phyloP scores from a whole-genome alignment of 192 early-diverging fungal species.

The Coemansia sp. region DNA sequence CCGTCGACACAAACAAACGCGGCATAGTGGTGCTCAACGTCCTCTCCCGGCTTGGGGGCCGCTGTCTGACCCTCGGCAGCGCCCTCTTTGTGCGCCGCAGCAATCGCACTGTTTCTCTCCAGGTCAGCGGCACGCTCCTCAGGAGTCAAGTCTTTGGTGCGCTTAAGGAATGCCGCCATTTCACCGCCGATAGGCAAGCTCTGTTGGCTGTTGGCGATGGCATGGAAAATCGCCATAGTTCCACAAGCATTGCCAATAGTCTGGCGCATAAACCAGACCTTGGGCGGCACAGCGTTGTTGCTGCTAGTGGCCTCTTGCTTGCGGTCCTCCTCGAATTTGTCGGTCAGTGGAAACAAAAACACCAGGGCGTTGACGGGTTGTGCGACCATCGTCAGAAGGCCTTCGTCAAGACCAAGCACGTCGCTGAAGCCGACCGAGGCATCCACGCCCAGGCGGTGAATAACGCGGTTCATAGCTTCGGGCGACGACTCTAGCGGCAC shows the following conservation, averaged over 20 bases:
- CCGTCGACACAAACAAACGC: constrained; percentile 80
- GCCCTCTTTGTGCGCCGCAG: constrained; percentile 55
- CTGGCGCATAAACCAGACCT: constrained; percentile 79
- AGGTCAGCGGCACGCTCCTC: constrained; percentile 71
- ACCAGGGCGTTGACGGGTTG: constrained; percentile 82
- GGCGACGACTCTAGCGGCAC: constrained; percentile 89
- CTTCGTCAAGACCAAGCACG: constrained; percentile 81
- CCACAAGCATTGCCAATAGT: constrained; percentile 93
- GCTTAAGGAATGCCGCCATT: constrained; percentile 64
- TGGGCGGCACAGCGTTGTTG: constrained; percentile 16
- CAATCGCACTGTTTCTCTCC: constrained; percentile 61
- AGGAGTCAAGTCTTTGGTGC: constrained; percentile 61
- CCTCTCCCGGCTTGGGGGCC: constrained; percentile 68
- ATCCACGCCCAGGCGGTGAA: constrained; percentile 68
- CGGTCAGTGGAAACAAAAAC: constrained; percentile 81
- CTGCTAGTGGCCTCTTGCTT: constrained; percentile 55
- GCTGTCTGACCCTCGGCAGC: constrained; percentile 67
- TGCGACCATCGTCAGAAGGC: constrained; percentile 76
- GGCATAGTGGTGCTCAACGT: constrained; percentile 82
- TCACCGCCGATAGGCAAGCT: constrained; percentile 44
- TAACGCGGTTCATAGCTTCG: constrained; percentile 66
- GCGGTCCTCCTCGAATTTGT: constrained; percentile 58
- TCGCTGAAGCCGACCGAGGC: constrained; percentile 68
- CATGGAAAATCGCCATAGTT: constrained; percentile 90
- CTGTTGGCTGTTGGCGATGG: constrained; percentile 74